Evolutionary conservation across 129 eudicot genomes (phyloP).

Genomic region (Saposhnikovia divaricata): DNA sequence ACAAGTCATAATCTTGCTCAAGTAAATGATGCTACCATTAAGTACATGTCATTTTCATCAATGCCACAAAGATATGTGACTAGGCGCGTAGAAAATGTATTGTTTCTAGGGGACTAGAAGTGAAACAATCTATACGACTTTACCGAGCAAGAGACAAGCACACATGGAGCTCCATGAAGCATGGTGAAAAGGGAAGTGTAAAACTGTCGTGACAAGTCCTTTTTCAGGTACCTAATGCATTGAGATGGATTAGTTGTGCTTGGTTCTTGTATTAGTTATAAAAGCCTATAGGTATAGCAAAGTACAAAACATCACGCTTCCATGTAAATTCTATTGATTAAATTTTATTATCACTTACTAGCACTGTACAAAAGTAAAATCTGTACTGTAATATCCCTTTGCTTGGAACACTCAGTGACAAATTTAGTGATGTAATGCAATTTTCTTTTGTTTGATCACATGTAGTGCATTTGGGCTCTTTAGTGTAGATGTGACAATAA

Average conservation of each 20-base stretch:
- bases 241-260: neutral
- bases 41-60: neutral
- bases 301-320: neutral
- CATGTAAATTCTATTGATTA: too few species aligned
- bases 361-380: neutral
- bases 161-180: neutral
- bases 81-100: neutral
- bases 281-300: too few species aligned
- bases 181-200: neutral
- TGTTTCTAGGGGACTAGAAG: neutral
- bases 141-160: neutral
- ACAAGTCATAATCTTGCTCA: neutral
- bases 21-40: neutral
- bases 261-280: too few species aligned
- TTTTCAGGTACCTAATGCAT: neutral
- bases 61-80: neutral
- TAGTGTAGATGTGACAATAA: constrained; percentile 9
- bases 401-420: neutral
- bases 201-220: neutral
- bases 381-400: neutral
- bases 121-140: neutral
- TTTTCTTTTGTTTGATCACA: neutral
- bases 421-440: too few species aligned
- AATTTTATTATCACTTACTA: too few species aligned
- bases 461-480: neutral